Conservation (phyloP, 2,329 filamentous ascomycete species). For the Sporothrix globosa region DNA sequence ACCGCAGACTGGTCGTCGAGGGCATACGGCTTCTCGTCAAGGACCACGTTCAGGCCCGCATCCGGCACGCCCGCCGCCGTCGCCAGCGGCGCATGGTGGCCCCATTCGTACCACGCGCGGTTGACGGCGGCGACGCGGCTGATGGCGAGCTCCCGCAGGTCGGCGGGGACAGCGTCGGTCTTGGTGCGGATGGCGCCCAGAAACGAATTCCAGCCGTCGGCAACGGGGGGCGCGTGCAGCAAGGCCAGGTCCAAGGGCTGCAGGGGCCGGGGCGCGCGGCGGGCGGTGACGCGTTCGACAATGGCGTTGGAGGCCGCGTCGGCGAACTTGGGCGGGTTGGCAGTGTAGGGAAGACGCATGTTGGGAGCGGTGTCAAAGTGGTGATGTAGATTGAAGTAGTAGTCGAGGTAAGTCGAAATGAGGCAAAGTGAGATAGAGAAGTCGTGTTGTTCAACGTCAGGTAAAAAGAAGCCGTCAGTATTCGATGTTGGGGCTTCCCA, state of each 20-base stretch:
- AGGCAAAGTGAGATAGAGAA: background rate
- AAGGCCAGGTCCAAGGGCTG: conserved; percentile 76
- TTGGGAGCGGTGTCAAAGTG: background rate
- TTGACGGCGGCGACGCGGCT: conserved; percentile 81
- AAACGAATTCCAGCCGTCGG: conserved; percentile 75
- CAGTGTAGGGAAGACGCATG: conserved; percentile 71
- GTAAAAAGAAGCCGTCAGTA: background rate
- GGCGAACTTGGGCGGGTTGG: conserved; percentile 54
- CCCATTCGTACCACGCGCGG: conserved; percentile 84
- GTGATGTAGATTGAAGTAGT: no score
- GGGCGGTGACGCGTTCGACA: conserved; percentile 64
- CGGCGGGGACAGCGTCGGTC: conserved; percentile 56
- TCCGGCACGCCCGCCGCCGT: conserved; percentile 60
- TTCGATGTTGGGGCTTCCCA: background rate
- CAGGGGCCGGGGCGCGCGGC: conserved; percentile 69
- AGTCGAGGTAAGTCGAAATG: background rate
- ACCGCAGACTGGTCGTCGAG: conserved; percentile 30
- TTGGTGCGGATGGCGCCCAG: conserved; percentile 64
- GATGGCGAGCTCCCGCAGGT: conserved; percentile 76
- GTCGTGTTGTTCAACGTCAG: background rate
- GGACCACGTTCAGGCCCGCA: conserved; percentile 53
- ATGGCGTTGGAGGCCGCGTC: conserved; percentile 58
- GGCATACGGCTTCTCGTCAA: conserved; percentile 41
- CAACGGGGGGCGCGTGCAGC: conserved; percentile 72
- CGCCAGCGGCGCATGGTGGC: conserved; percentile 72